phyloP scores from a whole-genome alignment of 495 filamentous ascomycete genomes.

The Penicillium odoratum region DNA sequence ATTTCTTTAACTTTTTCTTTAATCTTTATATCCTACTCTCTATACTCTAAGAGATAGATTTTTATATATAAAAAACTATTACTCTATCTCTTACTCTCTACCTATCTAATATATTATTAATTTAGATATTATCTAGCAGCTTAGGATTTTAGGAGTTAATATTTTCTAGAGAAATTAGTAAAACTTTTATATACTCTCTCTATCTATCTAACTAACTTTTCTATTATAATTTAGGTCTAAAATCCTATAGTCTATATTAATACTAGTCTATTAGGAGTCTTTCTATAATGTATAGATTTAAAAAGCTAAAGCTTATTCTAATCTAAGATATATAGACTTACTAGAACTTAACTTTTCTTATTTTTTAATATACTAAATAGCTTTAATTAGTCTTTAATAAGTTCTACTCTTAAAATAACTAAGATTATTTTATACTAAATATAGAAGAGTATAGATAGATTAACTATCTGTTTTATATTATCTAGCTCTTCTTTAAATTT shows the following conservation, averaged over 20 bases:
- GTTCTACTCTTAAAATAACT: constrained; percentile 15
- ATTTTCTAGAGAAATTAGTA: no score
- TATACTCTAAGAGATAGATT: no score
- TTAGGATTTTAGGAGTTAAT: no score
- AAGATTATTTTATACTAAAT: constrained; percentile 10
- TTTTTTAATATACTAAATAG: constrained; percentile 17
- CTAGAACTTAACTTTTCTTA: constrained; percentile 17
- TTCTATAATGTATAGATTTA: constrained; percentile 4
- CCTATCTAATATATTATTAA: no score
- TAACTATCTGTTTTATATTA: constrained; percentile 23
- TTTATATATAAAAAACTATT: no score
- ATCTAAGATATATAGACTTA: constrained; percentile 22
- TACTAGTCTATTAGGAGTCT: constrained; percentile 11
- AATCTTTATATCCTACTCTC: no score
- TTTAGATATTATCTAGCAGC: no score
- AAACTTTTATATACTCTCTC: no score
- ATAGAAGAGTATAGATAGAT: constrained; percentile 21
- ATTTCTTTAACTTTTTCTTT: no score
- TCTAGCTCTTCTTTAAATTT: constrained; percentile 15
- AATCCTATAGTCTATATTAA: constrained; percentile 14
- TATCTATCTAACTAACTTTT: no score
- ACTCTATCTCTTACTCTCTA: no score
- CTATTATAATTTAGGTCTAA: no score
- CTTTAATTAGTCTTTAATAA: constrained; percentile 12
- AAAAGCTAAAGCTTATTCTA: constrained; percentile 15